These are phyloP conservation scores for Cokeromyces recurvatus DNA, from an alignment of 371 early-diverging fungal species.

Conservation along the genomic window DNA sequence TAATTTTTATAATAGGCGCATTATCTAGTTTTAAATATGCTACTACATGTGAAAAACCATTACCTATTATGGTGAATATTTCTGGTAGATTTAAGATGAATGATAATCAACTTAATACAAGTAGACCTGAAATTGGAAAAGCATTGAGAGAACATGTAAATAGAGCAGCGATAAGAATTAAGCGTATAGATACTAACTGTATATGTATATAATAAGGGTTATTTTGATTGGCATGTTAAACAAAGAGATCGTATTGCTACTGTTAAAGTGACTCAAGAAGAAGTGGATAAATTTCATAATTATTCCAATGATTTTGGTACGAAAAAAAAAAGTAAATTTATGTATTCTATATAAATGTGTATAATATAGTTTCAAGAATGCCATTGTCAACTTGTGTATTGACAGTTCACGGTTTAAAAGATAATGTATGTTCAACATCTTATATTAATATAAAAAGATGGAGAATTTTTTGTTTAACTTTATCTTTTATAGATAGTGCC, in stretches of 20 bases:
- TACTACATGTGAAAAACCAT: slow-evolving; percentile 32
- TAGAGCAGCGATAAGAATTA: background rate
- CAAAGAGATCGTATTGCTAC: slow-evolving; percentile 27
- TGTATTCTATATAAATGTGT: background rate
- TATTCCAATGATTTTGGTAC: slow-evolving; percentile 43
- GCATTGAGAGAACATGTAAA: slow-evolving; percentile 26
- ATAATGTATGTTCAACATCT: no score
- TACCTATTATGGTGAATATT: slow-evolving; percentile 47
- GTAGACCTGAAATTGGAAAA: slow-evolving; percentile 27
- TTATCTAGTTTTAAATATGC: slow-evolving; percentile 53
- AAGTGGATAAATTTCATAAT: slow-evolving; percentile 28
- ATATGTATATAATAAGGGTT: no score
- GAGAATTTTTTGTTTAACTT: no score
- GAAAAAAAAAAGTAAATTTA: background rate
- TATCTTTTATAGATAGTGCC: slow-evolving; percentile 59
- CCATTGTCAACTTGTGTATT: slow-evolving; percentile 54
- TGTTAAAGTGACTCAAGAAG: slow-evolving; percentile 31
- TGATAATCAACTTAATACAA: slow-evolving; percentile 25
- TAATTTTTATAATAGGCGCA: slow-evolving; percentile 34
- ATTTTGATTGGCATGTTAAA: slow-evolving; percentile 36
- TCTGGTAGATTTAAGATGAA: slow-evolving; percentile 55
- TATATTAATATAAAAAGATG: no score
- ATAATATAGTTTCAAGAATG: slow-evolving; percentile 37
- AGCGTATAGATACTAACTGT: no score
- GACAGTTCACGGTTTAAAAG: slow-evolving; percentile 54